Evolutionary conservation across 2,329 filamentous ascomycete genomes (phyloP), one percentile per base, ranked within the genome.

Genomic region (Akanthomyces lecanii): DNA sequence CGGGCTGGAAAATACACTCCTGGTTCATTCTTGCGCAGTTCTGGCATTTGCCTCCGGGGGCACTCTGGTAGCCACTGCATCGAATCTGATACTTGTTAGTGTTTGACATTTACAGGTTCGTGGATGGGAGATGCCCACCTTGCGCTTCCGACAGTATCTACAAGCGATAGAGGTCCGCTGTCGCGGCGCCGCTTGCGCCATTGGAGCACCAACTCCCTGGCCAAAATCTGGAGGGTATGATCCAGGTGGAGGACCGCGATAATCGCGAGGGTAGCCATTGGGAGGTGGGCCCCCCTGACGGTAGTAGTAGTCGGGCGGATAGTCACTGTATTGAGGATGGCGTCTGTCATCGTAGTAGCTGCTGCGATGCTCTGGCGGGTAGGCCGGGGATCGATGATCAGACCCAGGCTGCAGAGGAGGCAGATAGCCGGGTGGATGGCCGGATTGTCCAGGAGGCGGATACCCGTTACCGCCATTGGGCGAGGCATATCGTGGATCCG

Each of bases 1-100:
- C 84, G 0, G 83, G 84, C 68, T 86, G 83, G 64, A 86, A 86
- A 16, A 86, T 79, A 64, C 84, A 86, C 65, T 86, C 83, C 67
- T 86, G 84, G 55, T 84, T 83, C 74, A 85, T 85, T 65, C 85
- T 83, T 45, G 83, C 82, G 68, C 84, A 86, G 67, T 86, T 86
- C 61, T 83, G 80, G 67, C 84, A 86, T 66, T 85, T 85, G 12
- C 83, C 84, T 23, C 83, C 83, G 0, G 81, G 81, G 0, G 82
- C 83, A 65, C 82, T 85, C 64, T 83, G 80, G 66, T 85, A 85
- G 33, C 84, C 84, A 65, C 83, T 86, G 75, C 84, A 86, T 44
- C 84, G 82, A 66, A 86, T 86, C 83, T 86, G 47, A 25, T 5
- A 42, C 18, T 4, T 18, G 16, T 58, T 47, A 63, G 54, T 55